Base-by-base conservation (phyloP, 345 rosid genomes). In the Nephelium lappaceum region DNA sequence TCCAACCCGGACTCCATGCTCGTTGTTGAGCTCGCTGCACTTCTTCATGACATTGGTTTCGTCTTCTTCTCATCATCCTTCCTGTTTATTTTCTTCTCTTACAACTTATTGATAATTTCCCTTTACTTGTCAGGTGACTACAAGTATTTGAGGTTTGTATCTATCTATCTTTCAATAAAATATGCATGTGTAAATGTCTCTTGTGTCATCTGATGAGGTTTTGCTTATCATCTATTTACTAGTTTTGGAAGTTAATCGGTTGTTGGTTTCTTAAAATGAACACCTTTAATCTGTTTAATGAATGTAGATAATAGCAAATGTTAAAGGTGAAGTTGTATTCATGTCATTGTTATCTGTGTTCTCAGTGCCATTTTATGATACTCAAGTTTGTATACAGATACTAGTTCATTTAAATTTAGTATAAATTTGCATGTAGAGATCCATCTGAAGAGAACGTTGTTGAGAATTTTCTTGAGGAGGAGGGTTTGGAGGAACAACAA, bases 11-110 rank as follows among this genome's bases (percentile, higher is more conserved):
- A 87, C 64, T 93, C 97, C 86, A 90, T 95, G 92, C 88, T 91
- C 85, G 85, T 91, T 47, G 97, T 90, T 16, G 96, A 95, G 87
- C 91, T 93, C 67, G 93, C 97, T 75, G 96, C 98, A 24, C 93
- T 95, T 84, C 95, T 95, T 71, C 97, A 95, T 78, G 98, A 95
- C 67, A 84, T 95, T 63, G 97, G 93, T 91, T 5, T 57, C 10
- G 7, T 45, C 12, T 11, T 45, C 51, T 45, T 45, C 51, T 0
- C 12, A 7, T 45, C 51, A 8, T 45, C 51, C 24, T 64, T 24
- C 42, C 43, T 43, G 39, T 9, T 10, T 43, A 23, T 74, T 31
- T 27, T 25, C 21, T 36, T 11, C 24, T 38, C 6, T 36, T 25
- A 61, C 18, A 58, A 58, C 55, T 11, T 79, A 61, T 24, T 66